Conservation (phyloP, 345 rosid species). For the Arabis alpina region DNA sequence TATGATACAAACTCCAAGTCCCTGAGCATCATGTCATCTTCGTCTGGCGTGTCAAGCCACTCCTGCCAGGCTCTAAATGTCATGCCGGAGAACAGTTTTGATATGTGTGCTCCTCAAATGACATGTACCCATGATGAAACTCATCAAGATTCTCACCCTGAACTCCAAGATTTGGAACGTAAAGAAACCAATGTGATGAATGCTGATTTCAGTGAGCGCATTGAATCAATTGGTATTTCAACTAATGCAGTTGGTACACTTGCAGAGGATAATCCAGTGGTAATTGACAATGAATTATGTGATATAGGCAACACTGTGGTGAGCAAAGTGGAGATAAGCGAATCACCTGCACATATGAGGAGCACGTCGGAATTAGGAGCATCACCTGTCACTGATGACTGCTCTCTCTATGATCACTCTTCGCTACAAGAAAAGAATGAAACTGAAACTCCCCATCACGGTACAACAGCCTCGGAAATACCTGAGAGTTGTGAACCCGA, state of each 20-base stretch:
- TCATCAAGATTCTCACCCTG: conserved; percentile 46
- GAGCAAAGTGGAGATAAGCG: conserved; percentile 31
- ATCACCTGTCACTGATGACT: conserved; percentile 46
- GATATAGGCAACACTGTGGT: conserved; percentile 39
- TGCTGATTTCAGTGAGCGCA: conserved; percentile 44
- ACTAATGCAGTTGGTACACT: conserved; percentile 40
- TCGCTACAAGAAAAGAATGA: conserved; percentile 43
- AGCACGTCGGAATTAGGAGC: conserved; percentile 47
- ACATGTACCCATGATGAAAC: conserved; percentile 47
- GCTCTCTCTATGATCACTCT: conserved; percentile 41
- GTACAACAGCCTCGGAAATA: conserved; percentile 67
- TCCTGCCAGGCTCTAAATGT: conserved; percentile 58
- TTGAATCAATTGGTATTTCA: conserved; percentile 49
- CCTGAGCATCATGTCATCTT: conserved; percentile 59
- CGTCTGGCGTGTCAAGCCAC: conserved; percentile 60
- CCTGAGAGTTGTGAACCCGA: conserved; percentile 47
- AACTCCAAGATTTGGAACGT: conserved; percentile 44
- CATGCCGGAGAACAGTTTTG: conserved; percentile 46
- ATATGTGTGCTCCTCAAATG: conserved; percentile 44
- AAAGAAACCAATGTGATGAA: conserved; percentile 40
- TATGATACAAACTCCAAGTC: conserved; percentile 58
- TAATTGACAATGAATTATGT: conserved; percentile 38
- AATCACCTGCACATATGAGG: conserved; percentile 41
- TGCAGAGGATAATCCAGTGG: conserved; percentile 49
- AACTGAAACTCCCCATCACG: conserved; percentile 46